Percentiles rank a stretch among this genome's conserved stretches.
Evolutionary conservation across 2,329 filamentous ascomycete species (phyloP).

Genomic region (Monilinia laxa): DNA sequence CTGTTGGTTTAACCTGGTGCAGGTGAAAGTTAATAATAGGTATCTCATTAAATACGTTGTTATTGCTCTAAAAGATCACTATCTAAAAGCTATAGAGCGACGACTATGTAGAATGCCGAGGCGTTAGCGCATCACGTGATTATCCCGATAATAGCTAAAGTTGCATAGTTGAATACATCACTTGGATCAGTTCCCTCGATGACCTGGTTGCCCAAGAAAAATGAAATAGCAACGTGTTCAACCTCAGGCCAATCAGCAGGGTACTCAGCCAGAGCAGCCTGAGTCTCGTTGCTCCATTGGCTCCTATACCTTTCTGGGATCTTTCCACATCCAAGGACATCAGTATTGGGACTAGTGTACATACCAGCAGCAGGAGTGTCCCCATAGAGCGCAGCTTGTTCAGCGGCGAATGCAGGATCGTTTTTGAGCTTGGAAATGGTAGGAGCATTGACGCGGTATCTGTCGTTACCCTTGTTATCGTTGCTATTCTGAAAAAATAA

Average conservation of each 20-base stretch:
- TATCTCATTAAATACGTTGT: too few relatives aligned
- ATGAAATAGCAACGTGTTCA: conserved; percentile 27
- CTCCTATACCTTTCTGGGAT: conserved; percentile 21
- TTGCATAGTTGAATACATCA: conserved; percentile 23
- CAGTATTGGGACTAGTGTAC: conserved; percentile 22
- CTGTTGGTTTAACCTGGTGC: too few relatives aligned
- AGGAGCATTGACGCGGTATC: conserved; percentile 21
- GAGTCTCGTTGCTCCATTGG: conserved; percentile 14
- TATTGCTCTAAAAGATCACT: too few relatives aligned
- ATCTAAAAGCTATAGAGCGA: too few relatives aligned
- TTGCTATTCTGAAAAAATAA: too few relatives aligned
- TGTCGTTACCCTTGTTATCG: too few relatives aligned
- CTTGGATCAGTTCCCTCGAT: conserved; percentile 12
- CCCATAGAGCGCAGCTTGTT: background rate
- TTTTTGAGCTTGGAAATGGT: conserved; percentile 14
- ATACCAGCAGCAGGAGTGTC: conserved; percentile 16
- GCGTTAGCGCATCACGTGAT: too few relatives aligned
- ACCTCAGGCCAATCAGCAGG: conserved; percentile 32
- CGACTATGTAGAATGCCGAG: too few relatives aligned
- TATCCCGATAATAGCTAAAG: conserved; percentile 26
- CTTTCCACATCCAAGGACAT: conserved; percentile 30
- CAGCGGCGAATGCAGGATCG: conserved; percentile 11
- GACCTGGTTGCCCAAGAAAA: conserved; percentile 16
- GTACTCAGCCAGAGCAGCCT: conserved; percentile 14
- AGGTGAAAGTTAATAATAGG: too few relatives aligned